Percentiles rank a stretch among this genome's conserved stretches.
These are phyloP conservation scores for Phialemonium atrogriseum DNA, from an alignment of 2,329 filamentous ascomycete species.

Conservation along the genomic window DNA sequence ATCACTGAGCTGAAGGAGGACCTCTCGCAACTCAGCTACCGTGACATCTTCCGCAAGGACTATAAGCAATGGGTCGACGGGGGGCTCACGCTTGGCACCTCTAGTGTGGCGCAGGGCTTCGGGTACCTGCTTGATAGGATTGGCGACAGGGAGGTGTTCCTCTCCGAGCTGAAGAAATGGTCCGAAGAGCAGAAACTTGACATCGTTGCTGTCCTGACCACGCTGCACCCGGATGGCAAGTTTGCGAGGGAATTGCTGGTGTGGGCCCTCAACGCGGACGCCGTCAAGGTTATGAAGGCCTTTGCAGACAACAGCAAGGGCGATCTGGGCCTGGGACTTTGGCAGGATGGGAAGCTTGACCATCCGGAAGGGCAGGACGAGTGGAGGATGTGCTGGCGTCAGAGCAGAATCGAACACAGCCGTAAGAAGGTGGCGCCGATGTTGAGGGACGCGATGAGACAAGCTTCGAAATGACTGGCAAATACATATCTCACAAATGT, in stretches of 20 bases:
- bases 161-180: constrained; percentile 42
- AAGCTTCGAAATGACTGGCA: constrained; percentile 11
- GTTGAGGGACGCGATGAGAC: constrained; percentile 46
- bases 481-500: no score
- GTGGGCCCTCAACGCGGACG: constrained; percentile 48
- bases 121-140: constrained; percentile 50
- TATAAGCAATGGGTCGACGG: constrained; percentile 71
- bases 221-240: constrained; percentile 41
- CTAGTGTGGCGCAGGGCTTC: constrained; percentile 55
- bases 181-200: constrained; percentile 50
- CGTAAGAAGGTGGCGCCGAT: constrained; percentile 64
- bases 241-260: constrained; percentile 63
- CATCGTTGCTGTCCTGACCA: constrained; percentile 61
- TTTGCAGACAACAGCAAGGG: constrained; percentile 42
- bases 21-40: constrained; percentile 49
- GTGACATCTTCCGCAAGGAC: constrained; percentile 70
- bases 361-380: constrained; percentile 21
- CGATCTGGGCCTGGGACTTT: constrained; percentile 48
- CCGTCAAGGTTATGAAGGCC: constrained; percentile 37
- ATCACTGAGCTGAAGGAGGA: constrained; percentile 60
- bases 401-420: constrained; percentile 52
- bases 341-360: constrained; percentile 41
- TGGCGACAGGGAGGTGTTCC: constrained; percentile 34
- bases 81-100: constrained; percentile 54
- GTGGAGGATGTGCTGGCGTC: constrained; percentile 58